These are phyloP conservation scores for Coemansia sp. DNA, from an alignment of 192 early-diverging fungal genomes.

Conservation along the genomic window DNA sequence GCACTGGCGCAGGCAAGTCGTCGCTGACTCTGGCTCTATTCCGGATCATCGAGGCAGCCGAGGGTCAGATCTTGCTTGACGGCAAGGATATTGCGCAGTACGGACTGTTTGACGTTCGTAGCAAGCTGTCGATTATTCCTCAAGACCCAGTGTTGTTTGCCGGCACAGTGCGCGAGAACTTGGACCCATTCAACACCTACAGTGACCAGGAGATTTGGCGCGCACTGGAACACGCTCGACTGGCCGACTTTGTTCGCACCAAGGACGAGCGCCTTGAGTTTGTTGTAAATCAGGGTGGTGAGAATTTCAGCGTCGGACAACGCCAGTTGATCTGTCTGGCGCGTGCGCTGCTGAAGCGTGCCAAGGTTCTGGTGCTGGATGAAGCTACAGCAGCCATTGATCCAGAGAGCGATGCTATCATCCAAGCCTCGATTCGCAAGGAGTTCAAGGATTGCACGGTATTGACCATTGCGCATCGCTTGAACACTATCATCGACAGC, in stretches of 20 bases:
- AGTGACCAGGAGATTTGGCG: slow-evolving; percentile 70
- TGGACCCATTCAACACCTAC: slow-evolving; percentile 56
- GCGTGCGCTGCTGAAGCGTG: slow-evolving; percentile 75
- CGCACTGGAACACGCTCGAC: slow-evolving; percentile 66
- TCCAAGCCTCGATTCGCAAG: slow-evolving; percentile 73
- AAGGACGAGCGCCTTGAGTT: slow-evolving; percentile 69
- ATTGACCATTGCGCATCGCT: slow-evolving; percentile 80
- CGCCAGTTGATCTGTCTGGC: slow-evolving; percentile 75
- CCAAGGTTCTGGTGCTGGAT: slow-evolving; percentile 75
- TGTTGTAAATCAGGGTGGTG: slow-evolving; percentile 58
- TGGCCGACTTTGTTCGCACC: slow-evolving; percentile 66
- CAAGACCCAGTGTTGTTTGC: slow-evolving; percentile 81
- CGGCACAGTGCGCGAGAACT: slow-evolving; percentile 64
- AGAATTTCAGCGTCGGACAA: slow-evolving; percentile 85
- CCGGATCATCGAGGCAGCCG: slow-evolving; percentile 66
- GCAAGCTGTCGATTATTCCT: slow-evolving; percentile 79
- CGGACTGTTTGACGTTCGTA: slow-evolving; percentile 58
- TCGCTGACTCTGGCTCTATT: slow-evolving; percentile 65
- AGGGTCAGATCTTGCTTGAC: slow-evolving; percentile 67
- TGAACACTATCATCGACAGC: slow-evolving; percentile 79
- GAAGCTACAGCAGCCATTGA: slow-evolving; percentile 83
- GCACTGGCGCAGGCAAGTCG: slow-evolving; percentile 75
- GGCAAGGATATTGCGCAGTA: slow-evolving; percentile 64
- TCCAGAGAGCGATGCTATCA: slow-evolving; percentile 63
- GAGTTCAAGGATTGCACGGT: slow-evolving; percentile 78